Evolutionary conservation across 2,329 filamentous ascomycete genomes (phyloP).

Genomic region (Paecilomyces sp.): DNA sequence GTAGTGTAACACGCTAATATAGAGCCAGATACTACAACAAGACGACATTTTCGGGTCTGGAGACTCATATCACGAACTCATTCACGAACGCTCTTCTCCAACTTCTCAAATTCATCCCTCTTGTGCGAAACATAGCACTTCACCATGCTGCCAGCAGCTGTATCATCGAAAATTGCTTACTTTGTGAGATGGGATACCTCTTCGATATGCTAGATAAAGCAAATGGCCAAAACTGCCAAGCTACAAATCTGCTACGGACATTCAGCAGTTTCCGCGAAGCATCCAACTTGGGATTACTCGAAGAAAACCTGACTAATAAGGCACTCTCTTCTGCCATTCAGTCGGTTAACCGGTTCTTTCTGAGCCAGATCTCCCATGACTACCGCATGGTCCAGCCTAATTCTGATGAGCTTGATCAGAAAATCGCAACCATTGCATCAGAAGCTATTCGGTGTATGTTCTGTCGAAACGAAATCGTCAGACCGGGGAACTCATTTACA

Average conservation of each 20-base stretch:
- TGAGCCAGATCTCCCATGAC: slow-evolving; percentile 73
- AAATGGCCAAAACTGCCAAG: slow-evolving; percentile 87
- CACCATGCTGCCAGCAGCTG: slow-evolving; percentile 84
- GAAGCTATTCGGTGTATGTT: slow-evolving; percentile 70
- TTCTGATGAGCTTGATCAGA: slow-evolving; percentile 63
- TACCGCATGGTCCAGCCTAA: slow-evolving; percentile 60
- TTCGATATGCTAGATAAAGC: slow-evolving; percentile 99
- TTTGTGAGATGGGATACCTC: slow-evolving; percentile 91
- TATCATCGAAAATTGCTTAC: slow-evolving; percentile 70
- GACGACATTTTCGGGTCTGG: slow-evolving; percentile 81
- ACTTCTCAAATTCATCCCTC: slow-evolving; percentile 81
- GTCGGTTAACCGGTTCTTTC: slow-evolving; percentile 73
- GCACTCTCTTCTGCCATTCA: slow-evolving; percentile 78
- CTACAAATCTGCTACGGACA: slow-evolving; percentile 87
- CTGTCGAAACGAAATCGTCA: slow-evolving; percentile 78
- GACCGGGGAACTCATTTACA: slow-evolving; percentile 70
- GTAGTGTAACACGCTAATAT: slow-evolving; percentile 24
- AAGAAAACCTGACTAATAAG: slow-evolving; percentile 69
- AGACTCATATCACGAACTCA: slow-evolving; percentile 94
- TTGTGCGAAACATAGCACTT: slow-evolving; percentile 79
- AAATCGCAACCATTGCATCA: slow-evolving; percentile 39
- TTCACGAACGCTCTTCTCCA: slow-evolving; percentile 92
- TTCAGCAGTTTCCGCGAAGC: slow-evolving; percentile 78
- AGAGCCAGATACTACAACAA: slow-evolving; percentile 78
- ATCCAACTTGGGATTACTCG: slow-evolving; percentile 69